phyloP scores from a whole-genome alignment of 75 land plant genomes.

The Azolla pinnata region DNA sequence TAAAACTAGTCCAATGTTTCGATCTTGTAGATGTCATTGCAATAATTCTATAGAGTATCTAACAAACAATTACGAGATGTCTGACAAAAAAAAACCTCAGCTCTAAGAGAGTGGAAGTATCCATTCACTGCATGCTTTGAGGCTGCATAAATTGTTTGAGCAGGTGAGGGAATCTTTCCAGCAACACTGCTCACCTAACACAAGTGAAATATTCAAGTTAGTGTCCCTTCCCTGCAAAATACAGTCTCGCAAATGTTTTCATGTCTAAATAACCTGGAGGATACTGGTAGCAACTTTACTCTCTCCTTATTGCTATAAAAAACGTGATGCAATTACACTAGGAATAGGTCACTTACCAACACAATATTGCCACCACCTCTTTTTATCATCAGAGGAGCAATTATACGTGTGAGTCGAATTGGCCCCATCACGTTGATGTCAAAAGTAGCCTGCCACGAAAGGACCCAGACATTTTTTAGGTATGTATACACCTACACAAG shows the following conservation, averaged over 20 bases:
- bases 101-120: constrained; percentile 67
- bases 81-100: constrained; percentile 76
- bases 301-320: constrained; percentile 3
- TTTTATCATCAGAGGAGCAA: constrained; percentile 63
- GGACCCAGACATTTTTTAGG: too few species aligned
- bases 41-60: too few species aligned
- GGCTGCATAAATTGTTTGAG: constrained; percentile 87
- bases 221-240: too few species aligned
- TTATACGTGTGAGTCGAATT: constrained; percentile 52
- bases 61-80: too few species aligned
- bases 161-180: constrained; percentile 81
- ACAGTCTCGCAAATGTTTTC: too few species aligned
- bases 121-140: constrained; percentile 89
- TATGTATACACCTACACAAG: too few species aligned
- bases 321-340: neutral
- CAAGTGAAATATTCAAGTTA: too few species aligned
- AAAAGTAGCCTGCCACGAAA: constrained; percentile 60
- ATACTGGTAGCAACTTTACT: too few species aligned
- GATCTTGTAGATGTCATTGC: too few species aligned
- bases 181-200: constrained; percentile 92
- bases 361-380: constrained; percentile 71
- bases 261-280: too few species aligned
- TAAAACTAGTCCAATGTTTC: too few species aligned
- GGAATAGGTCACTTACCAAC: constrained; percentile 74
- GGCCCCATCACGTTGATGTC: constrained; percentile 73